These are phyloP conservation scores for Verticillium longisporum DNA, from an alignment of 2,329 filamentous ascomycete genomes.

Conservation along the genomic window DNA sequence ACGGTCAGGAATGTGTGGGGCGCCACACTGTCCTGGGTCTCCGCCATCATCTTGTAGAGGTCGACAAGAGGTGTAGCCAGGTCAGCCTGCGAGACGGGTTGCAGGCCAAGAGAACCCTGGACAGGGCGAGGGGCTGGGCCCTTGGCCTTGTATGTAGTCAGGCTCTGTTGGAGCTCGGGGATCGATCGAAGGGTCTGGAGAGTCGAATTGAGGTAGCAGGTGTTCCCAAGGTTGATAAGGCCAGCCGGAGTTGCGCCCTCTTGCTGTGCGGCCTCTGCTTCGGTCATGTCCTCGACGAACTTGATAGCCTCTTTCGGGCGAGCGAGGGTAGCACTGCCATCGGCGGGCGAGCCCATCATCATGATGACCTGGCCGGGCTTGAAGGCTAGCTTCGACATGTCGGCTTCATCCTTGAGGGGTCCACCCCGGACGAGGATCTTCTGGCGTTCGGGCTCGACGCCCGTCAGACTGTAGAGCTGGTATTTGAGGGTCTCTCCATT, in stretches of 20 bases:
- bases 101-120: slow-evolving; percentile 5
- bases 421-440: slow-evolving; percentile 93
- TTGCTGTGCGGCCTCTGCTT: slow-evolving; percentile 78
- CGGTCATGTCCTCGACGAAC: slow-evolving; percentile 96
- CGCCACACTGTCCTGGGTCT: slow-evolving; percentile 81
- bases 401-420: slow-evolving; percentile 91
- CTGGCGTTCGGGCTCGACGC: slow-evolving; percentile 91
- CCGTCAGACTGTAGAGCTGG: slow-evolving; percentile 90
- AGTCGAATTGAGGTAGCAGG: slow-evolving; percentile 96
- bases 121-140: slow-evolving; percentile 64
- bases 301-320: slow-evolving; percentile 76
- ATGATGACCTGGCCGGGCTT: slow-evolving; percentile 85
- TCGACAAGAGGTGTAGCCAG: slow-evolving; percentile 58
- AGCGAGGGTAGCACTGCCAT: slow-evolving; percentile 51
- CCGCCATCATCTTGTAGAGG: slow-evolving; percentile 81
- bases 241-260: slow-evolving; percentile 83
- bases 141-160: slow-evolving; percentile 48
- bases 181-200: slow-evolving; percentile 86
- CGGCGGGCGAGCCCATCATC: slow-evolving; percentile 90
- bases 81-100: slow-evolving; percentile 3
- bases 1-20: slow-evolving; percentile 78
- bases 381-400: slow-evolving; percentile 74
- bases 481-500: slow-evolving; percentile 93
- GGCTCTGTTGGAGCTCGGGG: slow-evolving; percentile 79
- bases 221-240: slow-evolving; percentile 89